These are phyloP conservation scores for Pseudocercospora vitis DNA, from an alignment of 2,329 filamentous ascomycete species.

Conservation along the genomic window DNA sequence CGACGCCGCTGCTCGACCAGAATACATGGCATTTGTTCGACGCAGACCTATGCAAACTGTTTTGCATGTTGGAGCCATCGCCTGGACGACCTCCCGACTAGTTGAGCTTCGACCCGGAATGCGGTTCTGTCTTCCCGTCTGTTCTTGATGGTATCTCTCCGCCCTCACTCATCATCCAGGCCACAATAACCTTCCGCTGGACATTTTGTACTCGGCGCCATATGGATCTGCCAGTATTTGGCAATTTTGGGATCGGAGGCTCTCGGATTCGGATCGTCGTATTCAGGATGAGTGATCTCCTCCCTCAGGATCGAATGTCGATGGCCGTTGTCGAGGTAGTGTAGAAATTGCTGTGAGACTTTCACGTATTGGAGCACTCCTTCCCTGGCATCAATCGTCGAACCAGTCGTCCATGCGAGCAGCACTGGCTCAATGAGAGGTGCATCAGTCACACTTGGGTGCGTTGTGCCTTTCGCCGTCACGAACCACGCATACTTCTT, in stretches of 20 bases:
- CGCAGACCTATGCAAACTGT: too few relatives aligned
- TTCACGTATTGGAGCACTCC: slow-evolving; percentile 62
- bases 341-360: slow-evolving; percentile 58
- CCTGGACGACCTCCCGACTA: not conserved
- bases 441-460: slow-evolving; percentile 66
- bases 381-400: slow-evolving; percentile 57
- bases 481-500: slow-evolving; percentile 47
- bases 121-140: not conserved
- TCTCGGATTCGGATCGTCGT: slow-evolving; percentile 35
- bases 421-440: slow-evolving; percentile 63
- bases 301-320: slow-evolving; percentile 53
- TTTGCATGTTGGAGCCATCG: too few relatives aligned
- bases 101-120: too few relatives aligned
- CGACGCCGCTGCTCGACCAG: too few relatives aligned
- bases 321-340: slow-evolving; percentile 47
- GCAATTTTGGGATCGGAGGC: slow-evolving; percentile 27
- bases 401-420: slow-evolving; percentile 61
- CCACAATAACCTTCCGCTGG: slow-evolving; percentile 25
- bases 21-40: too few relatives aligned
- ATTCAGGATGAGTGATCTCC: slow-evolving; percentile 45
- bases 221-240: slow-evolving; percentile 48
- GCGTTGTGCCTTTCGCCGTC: slow-evolving; percentile 46
- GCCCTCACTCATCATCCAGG: slow-evolving; percentile 21
- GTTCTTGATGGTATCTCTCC: not conserved
- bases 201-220: slow-evolving; percentile 37